Evolutionary conservation across 352 stramenopile genomes (phyloP).

Genomic region (Thalassiosira sp.): DNA sequence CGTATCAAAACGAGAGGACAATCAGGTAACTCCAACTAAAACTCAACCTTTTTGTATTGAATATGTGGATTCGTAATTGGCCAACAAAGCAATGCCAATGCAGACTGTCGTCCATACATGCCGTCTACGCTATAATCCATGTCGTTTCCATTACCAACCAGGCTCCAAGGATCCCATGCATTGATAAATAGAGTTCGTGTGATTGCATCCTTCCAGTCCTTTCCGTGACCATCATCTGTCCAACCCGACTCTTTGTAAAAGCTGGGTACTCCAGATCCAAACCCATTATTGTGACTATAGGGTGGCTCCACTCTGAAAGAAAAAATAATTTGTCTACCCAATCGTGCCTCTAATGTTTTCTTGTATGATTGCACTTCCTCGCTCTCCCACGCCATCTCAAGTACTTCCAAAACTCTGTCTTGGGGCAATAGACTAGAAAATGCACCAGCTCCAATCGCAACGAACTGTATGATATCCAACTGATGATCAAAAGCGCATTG

Average conservation of each 20-base stretch:
- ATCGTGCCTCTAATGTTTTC: background rate
- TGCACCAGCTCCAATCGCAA: conserved; percentile 9
- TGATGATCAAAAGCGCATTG: conserved; percentile 25
- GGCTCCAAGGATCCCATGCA: conserved; percentile 25
- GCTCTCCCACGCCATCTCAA: conserved; percentile 15
- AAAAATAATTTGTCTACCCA: conserved; percentile 8
- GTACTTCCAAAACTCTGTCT: conserved; percentile 8
- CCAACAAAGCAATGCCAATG: conserved; percentile 22
- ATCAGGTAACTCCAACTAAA: conserved; percentile 1
- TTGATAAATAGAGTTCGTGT: conserved; percentile 26
- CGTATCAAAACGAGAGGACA: conserved; percentile 14
- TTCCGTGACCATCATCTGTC: conserved; percentile 11
- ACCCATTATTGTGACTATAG: conserved; percentile 20
- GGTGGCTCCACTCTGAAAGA: conserved; percentile 10
- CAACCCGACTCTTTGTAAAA: conserved; percentile 23
- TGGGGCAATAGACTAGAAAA: conserved; percentile 2
- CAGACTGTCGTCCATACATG: conserved; percentile 13
- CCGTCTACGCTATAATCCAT: conserved; percentile 25
- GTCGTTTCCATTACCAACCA: conserved; percentile 26
- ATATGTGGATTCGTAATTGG: conserved; percentile 22
- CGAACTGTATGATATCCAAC: conserved; percentile 25
- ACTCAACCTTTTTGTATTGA: conserved; percentile 16
- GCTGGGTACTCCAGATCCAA: conserved; percentile 15
- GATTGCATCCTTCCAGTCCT: conserved; percentile 15
- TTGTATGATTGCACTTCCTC: conserved; percentile 21